Conservation (phyloP, 441 rosid genomes). For the Jatropha podagrica region DNA sequence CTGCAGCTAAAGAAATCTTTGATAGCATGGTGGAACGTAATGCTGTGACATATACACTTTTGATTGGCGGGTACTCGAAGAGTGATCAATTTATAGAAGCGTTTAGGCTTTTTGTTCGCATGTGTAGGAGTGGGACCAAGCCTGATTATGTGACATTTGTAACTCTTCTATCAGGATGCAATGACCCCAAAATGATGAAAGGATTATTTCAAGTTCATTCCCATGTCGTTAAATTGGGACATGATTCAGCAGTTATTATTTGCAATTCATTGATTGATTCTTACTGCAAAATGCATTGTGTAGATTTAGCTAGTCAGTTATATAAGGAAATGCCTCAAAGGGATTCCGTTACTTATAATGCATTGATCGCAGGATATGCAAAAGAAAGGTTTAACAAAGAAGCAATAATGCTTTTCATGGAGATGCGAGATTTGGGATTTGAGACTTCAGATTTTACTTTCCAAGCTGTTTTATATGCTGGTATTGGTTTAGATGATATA, state of each 20-base stretch:
- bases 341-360: slow-evolving; percentile 71
- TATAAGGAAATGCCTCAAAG: slow-evolving; percentile 50
- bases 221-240: slow-evolving; percentile 53
- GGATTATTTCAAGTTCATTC: slow-evolving; percentile 61
- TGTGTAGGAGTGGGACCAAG: slow-evolving; percentile 43
- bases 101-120: slow-evolving; percentile 51
- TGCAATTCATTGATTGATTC: slow-evolving; percentile 72
- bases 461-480: slow-evolving; percentile 63
- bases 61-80: slow-evolving; percentile 67
- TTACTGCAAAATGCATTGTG: slow-evolving; percentile 54
- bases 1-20: slow-evolving; percentile 51
- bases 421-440: slow-evolving; percentile 55
- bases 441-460: slow-evolving; percentile 84
- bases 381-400: slow-evolving; percentile 52
- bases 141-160: slow-evolving; percentile 78
- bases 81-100: slow-evolving; percentile 49
- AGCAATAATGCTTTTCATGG: slow-evolving; percentile 49
- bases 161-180: slow-evolving; percentile 64
- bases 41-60: slow-evolving; percentile 77
- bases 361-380: slow-evolving; percentile 50
- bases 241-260: slow-evolving; percentile 37
- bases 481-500: slow-evolving; percentile 46
- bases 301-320: slow-evolving; percentile 45
- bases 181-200: slow-evolving; percentile 24
- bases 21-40: slow-evolving; percentile 54